Evolutionary conservation across 1,139 yeast species (phyloP), one percentile per base, ranked within the genome.

Genomic region (Nakaseomyces delphensis): DNA sequence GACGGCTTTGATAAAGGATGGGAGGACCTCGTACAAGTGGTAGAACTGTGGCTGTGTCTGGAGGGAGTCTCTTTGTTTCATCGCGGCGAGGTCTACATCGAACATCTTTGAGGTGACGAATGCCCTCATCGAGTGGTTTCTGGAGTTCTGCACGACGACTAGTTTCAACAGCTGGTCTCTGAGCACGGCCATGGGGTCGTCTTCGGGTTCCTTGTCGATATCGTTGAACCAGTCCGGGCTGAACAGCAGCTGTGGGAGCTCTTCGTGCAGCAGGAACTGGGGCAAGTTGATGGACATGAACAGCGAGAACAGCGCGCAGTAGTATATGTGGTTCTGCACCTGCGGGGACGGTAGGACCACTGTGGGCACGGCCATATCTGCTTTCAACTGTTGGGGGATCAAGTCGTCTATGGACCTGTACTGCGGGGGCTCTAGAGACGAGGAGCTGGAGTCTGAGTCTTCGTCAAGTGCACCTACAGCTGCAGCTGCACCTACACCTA

Each of bases 101-200:
- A 49, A 49, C 11, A 45, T 47, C 35, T 49, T 52, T 9, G 59
- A 48, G 7, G 51, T 46, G 4, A 57, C 51, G 39, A 48, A 57
- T 11, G 56, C 43, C 20, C 30, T 15, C 20, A 16, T 25, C 5
- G 39, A 36, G 31, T 24, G 31, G 20, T 45, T 41, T 11, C 48
- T 39, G 1, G 51, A 40, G 43, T 51, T 50, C 13, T 43, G 48
- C 9, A 54, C 48, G 1, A 56, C 43, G n/a, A 54, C 45, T 15
- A 57, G 40, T 43, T 46, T 48, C 39, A 56, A 61, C 38, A 57
- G 39, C 44, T 57, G 60, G 54, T 56, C 53, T 16, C 56, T 31
- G 5, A 55, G 41, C 14, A 49, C 52, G 8, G 58, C 56, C 42
- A 55, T 57, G 24, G 40, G 27, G 2, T 42, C 41, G 9, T 46